Percentiles rank a stretch among this genome's conserved stretches.
These are phyloP conservation scores for Lepidium sativum DNA, from an alignment of 345 rosid genomes.

Conservation along the genomic window DNA sequence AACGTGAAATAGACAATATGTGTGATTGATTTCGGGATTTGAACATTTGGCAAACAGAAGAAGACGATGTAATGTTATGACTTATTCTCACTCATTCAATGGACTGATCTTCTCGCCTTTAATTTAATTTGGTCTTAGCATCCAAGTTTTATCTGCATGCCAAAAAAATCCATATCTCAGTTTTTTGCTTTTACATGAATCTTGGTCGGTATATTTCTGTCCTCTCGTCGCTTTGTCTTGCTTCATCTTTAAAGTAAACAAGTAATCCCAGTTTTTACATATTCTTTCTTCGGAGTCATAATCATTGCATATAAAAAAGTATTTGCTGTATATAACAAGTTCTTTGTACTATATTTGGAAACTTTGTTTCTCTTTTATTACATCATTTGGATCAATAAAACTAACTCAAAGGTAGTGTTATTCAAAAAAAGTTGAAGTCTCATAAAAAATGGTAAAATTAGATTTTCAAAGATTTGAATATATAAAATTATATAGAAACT, in stretches of 20 bases:
- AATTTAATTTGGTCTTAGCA: background rate
- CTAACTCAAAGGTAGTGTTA: too few species aligned
- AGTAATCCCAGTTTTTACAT: background rate
- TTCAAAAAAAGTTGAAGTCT: too few species aligned
- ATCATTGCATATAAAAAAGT: background rate
- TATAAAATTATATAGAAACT: too few species aligned
- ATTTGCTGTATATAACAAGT: too few species aligned
- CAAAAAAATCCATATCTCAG: slow-evolving; percentile 28
- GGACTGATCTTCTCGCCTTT: slow-evolving; percentile 17
- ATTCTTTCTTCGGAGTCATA: background rate
- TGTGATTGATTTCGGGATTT: slow-evolving; percentile 20
- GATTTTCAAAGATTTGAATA: too few species aligned
- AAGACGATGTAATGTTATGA: slow-evolving; percentile 13
- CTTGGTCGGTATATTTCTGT: slow-evolving; percentile 28
- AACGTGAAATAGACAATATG: slow-evolving; percentile 25
- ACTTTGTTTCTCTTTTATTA: too few species aligned
- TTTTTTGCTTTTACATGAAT: slow-evolving; percentile 26
- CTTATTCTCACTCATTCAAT: slow-evolving; percentile 28
- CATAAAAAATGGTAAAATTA: too few species aligned
- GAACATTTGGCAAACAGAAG: slow-evolving; percentile 18
- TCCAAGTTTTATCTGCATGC: slow-evolving; percentile 16
- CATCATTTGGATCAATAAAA: too few species aligned
- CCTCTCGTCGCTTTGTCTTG: slow-evolving; percentile 1
- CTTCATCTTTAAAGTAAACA: background rate
- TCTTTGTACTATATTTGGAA: too few species aligned